phyloP scores from a whole-genome alignment of 2,329 filamentous ascomycete species.

The Penicillium nordicum region DNA sequence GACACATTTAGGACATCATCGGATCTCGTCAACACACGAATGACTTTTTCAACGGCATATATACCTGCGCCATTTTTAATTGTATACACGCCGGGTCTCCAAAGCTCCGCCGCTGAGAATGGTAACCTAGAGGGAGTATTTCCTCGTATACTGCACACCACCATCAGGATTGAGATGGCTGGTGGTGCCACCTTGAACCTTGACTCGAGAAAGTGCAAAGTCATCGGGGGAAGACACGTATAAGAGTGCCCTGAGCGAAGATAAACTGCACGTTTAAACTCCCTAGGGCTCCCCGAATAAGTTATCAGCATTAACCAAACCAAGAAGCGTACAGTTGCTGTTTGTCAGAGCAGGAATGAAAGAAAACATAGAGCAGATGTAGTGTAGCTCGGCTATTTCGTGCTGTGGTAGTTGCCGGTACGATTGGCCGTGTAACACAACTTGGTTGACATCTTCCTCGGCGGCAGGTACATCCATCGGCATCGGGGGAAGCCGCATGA shows the following conservation, averaged over 20 bases:
- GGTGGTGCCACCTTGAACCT: constrained; percentile 30
- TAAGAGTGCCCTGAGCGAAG: constrained; percentile 38
- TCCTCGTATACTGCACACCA: constrained; percentile 10
- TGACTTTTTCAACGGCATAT: constrained; percentile 13
- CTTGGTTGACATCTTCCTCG: constrained; percentile 43
- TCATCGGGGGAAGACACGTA: constrained; percentile 48
- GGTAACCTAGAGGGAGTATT: constrained; percentile 31
- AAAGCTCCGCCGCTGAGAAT: constrained; percentile 39
- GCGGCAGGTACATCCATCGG: constrained; percentile 31
- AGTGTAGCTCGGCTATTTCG: constrained; percentile 49
- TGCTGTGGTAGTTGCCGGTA: constrained; percentile 44
- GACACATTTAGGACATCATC: constrained; percentile 38
- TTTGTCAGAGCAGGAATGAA: constrained; percentile 28
- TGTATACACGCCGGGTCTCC: constrained; percentile 28
- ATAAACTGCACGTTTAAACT: neutral
- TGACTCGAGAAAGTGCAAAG: constrained; percentile 39
- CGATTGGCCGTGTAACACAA: constrained; percentile 46
- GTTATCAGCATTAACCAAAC: constrained; percentile 10
- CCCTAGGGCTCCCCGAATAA: neutral
- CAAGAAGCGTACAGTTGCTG: constrained; percentile 10
- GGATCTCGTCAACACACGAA: constrained; percentile 24
- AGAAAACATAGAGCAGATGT: constrained; percentile 38
- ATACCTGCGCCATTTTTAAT: constrained; percentile 8
- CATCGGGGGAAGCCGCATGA: constrained; percentile 24
- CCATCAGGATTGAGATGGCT: constrained; percentile 14